A percentile compares a stretch with the other conserved stretches of the same genome.
Conservation (phyloP, 257 asterid species). For the Solanum rostratum region DNA sequence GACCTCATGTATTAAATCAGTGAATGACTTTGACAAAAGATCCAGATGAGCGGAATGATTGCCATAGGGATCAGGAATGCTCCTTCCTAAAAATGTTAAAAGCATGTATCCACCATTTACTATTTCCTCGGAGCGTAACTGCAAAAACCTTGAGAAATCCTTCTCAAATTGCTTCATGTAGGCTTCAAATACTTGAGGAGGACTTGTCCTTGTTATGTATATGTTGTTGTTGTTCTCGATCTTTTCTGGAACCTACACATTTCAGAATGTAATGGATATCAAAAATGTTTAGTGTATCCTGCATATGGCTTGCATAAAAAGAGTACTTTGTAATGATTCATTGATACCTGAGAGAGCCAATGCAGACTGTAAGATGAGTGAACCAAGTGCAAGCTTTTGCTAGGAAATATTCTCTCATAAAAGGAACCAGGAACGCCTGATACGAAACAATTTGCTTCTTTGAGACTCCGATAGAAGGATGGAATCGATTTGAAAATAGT, state of each 20-base stretch:
- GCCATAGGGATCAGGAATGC: not conserved
- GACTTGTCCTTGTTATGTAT: conserved; percentile 11
- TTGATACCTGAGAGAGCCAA: not conserved
- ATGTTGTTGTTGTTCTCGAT: conserved; percentile 12
- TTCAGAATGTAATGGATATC: not conserved
- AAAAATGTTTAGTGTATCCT: not conserved
- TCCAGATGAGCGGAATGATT: not conserved
- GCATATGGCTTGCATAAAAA: not conserved
- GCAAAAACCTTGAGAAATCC: conserved; percentile 20
- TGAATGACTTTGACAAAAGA: conserved; percentile 6
- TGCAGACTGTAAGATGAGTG: not conserved
- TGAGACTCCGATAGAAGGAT: not conserved
- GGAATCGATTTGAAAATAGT: not conserved
- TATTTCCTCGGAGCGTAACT: conserved; percentile 17
- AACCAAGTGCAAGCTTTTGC: not conserved
- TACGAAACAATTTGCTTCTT: not conserved
- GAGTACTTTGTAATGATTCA: not conserved
- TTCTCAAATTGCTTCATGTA: conserved; percentile 13
- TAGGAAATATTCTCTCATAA: not conserved
- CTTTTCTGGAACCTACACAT: conserved; percentile 19
- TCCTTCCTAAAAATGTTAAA: conserved; percentile 8
- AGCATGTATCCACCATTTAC: conserved; percentile 21
- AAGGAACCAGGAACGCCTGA: not conserved
- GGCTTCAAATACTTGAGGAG: conserved; percentile 15
- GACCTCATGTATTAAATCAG: not conserved